A percentile compares a stretch with the other conserved stretches of the same genome.
These are phyloP conservation scores for Hypoxylon sp. DNA, from an alignment of 2,329 filamentous ascomycete species.

Conservation along the genomic window DNA sequence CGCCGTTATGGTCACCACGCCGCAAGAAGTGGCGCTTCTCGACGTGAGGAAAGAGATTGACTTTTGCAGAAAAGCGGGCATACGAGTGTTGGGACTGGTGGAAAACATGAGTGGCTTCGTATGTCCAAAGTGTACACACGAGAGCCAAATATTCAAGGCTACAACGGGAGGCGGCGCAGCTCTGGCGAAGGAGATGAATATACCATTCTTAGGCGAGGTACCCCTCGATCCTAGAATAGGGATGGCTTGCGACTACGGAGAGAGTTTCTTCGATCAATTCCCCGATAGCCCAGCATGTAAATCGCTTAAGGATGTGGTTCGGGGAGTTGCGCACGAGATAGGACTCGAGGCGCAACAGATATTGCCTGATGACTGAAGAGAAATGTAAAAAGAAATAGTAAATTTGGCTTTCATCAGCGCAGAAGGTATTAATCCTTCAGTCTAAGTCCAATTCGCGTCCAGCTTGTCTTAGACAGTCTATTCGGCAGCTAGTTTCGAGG, in stretches of 20 bases:
- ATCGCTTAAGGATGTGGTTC: constrained; percentile 85
- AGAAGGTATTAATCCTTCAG: neutral
- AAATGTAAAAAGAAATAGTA: constrained; percentile 28
- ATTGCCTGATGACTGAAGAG: constrained; percentile 57
- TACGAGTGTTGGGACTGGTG: constrained; percentile 86
- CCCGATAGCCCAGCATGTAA: constrained; percentile 91
- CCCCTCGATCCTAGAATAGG: constrained; percentile 93
- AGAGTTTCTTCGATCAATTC: constrained; percentile 95
- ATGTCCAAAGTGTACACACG: constrained; percentile 88
- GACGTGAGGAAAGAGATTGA: constrained; percentile 98
- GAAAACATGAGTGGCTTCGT: constrained; percentile 99
- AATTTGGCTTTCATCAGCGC: constrained; percentile 24
- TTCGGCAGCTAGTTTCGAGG: constrained; percentile 66
- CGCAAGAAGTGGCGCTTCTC: constrained; percentile 90
- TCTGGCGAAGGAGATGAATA: constrained; percentile 85
- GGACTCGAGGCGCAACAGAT: constrained; percentile 70
- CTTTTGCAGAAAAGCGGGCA: constrained; percentile 95
- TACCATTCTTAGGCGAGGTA: constrained; percentile 90
- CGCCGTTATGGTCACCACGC: constrained; percentile 92
- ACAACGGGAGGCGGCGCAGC: constrained; percentile 88
- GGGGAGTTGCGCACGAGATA: constrained; percentile 73
- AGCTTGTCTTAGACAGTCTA: constrained; percentile 32
- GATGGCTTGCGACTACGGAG: constrained; percentile 96
- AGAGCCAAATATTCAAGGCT: constrained; percentile 87
- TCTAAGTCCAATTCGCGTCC: neutral